These are phyloP conservation scores for Daldinia vernicosa DNA, from an alignment of 495 filamentous ascomycete species.

Conservation along the genomic window DNA sequence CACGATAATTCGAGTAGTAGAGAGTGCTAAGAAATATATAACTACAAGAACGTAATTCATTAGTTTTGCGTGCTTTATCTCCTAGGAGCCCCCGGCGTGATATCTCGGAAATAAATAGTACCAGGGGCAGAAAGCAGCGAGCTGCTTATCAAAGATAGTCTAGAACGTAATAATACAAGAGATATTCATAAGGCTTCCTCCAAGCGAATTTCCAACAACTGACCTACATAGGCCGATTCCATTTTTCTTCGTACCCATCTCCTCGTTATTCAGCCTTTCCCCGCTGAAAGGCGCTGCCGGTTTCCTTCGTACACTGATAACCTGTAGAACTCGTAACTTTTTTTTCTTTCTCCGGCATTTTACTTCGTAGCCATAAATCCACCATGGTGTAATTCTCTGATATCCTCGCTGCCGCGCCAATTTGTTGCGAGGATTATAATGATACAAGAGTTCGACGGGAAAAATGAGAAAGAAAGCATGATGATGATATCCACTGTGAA, in stretches of 20 bases:
- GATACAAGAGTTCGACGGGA: conserved; percentile 20
- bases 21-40: neutral
- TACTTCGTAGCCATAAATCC: neutral
- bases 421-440: conserved; percentile 14
- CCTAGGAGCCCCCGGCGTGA: conserved; percentile 9
- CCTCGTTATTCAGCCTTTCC: neutral
- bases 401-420: neutral
- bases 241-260: conserved; percentile 13
- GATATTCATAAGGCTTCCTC: conserved; percentile 31
- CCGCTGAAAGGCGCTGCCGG: neutral
- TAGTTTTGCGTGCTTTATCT: conserved; percentile 18
- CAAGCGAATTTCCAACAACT: neutral
- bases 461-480: conserved; percentile 10
- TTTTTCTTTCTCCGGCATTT: neutral
- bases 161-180: conserved; percentile 50
- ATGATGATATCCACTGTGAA: conserved; percentile 1
- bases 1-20: neutral
- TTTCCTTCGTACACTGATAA: neutral
- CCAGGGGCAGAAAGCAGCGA: conserved; percentile 28
- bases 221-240: neutral
- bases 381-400: neutral
- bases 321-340: neutral
- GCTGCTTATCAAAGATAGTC: conserved; percentile 48
- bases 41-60: conserved; percentile 29
- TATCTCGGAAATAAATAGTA: conserved; percentile 19